Evolutionary conservation across 169 alveolate species (phyloP).

Genomic region (Eimeria necatrix): DNA sequence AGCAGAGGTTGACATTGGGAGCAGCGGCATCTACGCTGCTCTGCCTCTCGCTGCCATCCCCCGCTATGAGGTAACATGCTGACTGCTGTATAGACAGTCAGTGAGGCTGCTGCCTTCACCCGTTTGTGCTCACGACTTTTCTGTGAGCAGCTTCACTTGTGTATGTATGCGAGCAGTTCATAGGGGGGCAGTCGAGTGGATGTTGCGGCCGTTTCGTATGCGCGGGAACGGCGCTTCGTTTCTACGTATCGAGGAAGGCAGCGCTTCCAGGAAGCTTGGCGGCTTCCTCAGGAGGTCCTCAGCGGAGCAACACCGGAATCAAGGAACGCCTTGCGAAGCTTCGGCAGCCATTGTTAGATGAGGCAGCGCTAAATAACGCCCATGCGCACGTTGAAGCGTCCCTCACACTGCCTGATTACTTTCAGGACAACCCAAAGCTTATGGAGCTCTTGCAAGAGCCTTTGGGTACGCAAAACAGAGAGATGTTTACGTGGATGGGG

Average conservation of each 20-base stretch:
- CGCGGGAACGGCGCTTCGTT: conserved; percentile 63
- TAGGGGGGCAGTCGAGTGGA: conserved; percentile 76
- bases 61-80: conserved; percentile 37
- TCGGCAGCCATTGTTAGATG: neutral
- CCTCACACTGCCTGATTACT: conserved; percentile 4
- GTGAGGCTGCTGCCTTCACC: neutral
- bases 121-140: neutral
- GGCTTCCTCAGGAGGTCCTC: neutral
- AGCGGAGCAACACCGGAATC: neutral
- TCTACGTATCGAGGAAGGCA: conserved; percentile 1
- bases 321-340: neutral
- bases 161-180: conserved; percentile 32
- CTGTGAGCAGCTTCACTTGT: neutral
- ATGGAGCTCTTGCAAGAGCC: conserved; percentile 66
- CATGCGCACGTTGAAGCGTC: conserved; percentile 56
- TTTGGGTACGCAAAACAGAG: conserved; percentile 29
- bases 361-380: conserved; percentile 43
- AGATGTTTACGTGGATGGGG: too few relatives aligned
- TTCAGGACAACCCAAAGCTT: neutral
- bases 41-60: conserved; percentile 64
- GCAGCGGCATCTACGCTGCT: conserved; percentile 77
- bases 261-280: neutral
- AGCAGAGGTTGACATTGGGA: conserved; percentile 69
- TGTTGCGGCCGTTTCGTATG: conserved; percentile 61
- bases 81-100: neutral